Evolutionary conservation across 2,329 filamentous ascomycete species (phyloP).

Genomic region (Beauveria varroae): DNA sequence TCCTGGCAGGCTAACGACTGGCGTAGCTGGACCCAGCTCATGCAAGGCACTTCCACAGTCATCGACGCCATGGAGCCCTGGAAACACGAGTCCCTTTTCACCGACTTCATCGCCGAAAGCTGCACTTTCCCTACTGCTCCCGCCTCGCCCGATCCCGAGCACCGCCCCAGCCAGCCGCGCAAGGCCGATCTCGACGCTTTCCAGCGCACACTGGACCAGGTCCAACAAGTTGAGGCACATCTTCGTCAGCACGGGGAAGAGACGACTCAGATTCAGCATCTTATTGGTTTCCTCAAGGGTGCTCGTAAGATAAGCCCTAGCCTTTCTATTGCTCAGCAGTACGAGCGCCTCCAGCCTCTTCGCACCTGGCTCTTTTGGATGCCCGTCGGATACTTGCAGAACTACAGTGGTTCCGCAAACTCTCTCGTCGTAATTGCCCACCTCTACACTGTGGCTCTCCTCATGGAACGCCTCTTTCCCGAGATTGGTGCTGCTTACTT

Average conservation of each 20-base stretch:
- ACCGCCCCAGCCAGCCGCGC: slow-evolving; percentile 53
- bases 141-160: slow-evolving; percentile 52
- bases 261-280: slow-evolving; percentile 58
- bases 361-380: slow-evolving; percentile 95
- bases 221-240: slow-evolving; percentile 60
- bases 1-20: slow-evolving; percentile 97
- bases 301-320: slow-evolving; percentile 63
- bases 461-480: slow-evolving; percentile 85
- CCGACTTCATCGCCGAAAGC: slow-evolving; percentile 73
- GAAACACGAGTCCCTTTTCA: slow-evolving; percentile 84
- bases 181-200: slow-evolving; percentile 66
- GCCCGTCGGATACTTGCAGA: slow-evolving; percentile 74
- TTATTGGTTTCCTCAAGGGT: slow-evolving; percentile 65
- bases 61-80: slow-evolving; percentile 86
- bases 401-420: slow-evolving; percentile 65
- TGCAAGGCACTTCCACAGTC: slow-evolving; percentile 85
- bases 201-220: slow-evolving; percentile 57
- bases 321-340: slow-evolving; percentile 73
- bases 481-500: slow-evolving; percentile 88
- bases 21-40: slow-evolving; percentile 88
- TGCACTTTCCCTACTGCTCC: slow-evolving; percentile 64
- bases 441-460: slow-evolving; percentile 81
- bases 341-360: slow-evolving; percentile 80
- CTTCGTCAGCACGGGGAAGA: slow-evolving; percentile 64
- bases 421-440: slow-evolving; percentile 81